Conservation (phyloP, 345 rosid genomes). For the Eucalyptus sideroxylon region DNA sequence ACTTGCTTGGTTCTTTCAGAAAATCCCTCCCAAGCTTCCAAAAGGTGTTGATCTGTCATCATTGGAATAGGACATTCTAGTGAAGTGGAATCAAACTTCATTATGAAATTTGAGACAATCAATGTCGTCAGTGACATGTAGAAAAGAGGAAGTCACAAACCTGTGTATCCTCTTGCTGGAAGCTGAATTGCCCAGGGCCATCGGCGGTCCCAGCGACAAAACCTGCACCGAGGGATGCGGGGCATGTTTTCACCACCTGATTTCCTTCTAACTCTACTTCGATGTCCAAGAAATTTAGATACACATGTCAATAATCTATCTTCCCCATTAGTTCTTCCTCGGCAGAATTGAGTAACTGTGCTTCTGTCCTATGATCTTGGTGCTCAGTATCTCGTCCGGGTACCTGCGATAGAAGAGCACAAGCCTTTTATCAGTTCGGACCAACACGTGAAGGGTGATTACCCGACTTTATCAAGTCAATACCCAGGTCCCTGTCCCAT, state of each 20-base stretch:
- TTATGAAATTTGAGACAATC: neutral
- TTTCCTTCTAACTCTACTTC: slow-evolving; percentile 23
- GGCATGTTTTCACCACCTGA: slow-evolving; percentile 21
- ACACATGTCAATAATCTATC: slow-evolving; percentile 27
- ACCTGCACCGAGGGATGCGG: slow-evolving; percentile 37
- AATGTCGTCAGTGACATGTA: too few relatives aligned
- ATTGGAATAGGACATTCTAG: neutral
- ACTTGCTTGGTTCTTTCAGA: slow-evolving; percentile 33
- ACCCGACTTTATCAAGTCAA: neutral
- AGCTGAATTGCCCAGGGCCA: slow-evolving; percentile 48
- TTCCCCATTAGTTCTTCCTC: slow-evolving; percentile 14
- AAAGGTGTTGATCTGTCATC: slow-evolving; percentile 15
- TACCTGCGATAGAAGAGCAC: slow-evolving; percentile 9
- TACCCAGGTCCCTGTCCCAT: slow-evolving; percentile 52
- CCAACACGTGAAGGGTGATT: neutral
- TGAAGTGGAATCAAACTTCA: neutral
- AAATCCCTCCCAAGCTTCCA: slow-evolving; percentile 28
- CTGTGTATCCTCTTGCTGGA: slow-evolving; percentile 41
- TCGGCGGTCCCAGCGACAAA: slow-evolving; percentile 48
- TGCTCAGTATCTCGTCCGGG: slow-evolving; percentile 39
- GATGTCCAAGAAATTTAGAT: slow-evolving; percentile 27
- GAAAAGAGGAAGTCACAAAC: neutral
- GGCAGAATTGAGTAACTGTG: slow-evolving; percentile 36
- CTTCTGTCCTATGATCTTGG: slow-evolving; percentile 35
- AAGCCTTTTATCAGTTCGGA: neutral